These are phyloP conservation scores for Aspergillus bridgeri DNA, from an alignment of 495 filamentous ascomycete species.

Conservation along the genomic window DNA sequence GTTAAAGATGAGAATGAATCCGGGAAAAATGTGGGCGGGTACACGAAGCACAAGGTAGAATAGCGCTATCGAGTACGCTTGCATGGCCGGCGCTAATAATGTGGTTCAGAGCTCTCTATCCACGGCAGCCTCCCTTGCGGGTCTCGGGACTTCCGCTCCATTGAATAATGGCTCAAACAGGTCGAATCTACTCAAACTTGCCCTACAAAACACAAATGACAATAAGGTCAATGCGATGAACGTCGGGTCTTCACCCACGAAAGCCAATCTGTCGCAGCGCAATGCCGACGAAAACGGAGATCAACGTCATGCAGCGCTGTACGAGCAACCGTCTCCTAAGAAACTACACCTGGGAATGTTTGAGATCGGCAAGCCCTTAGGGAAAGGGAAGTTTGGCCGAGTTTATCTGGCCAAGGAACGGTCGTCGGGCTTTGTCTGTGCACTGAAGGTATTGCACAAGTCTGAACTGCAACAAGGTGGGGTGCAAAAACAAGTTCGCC, in stretches of 20 bases:
- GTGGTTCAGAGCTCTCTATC: conserved; percentile 40
- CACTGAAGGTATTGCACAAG: conserved; percentile 95
- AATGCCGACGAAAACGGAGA: conserved; percentile 54
- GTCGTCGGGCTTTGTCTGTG: conserved; percentile 87
- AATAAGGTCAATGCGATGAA: conserved; percentile 49
- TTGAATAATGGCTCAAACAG: conserved; percentile 58
- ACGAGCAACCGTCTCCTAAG: conserved; percentile 63
- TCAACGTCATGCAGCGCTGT: conserved; percentile 54
- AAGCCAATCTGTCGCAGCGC: conserved; percentile 40
- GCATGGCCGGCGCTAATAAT: conserved; percentile 26
- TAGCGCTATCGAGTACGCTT: background rate
- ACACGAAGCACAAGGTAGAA: conserved; percentile 71
- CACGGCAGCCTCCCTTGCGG: conserved; percentile 49
- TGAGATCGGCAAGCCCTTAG: conserved; percentile 92
- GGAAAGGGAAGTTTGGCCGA: conserved; percentile 96
- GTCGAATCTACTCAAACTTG: conserved; percentile 74
- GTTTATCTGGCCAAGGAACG: conserved; percentile 95
- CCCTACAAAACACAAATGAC: conserved; percentile 68
- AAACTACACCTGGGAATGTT: conserved; percentile 97
- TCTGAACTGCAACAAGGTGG: conserved; percentile 86
- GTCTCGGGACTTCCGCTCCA: conserved; percentile 49
- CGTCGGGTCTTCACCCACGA: conserved; percentile 28
- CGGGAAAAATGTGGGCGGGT: conserved; percentile 42
- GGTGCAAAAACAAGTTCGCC: conserved; percentile 94
- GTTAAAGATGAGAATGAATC: conserved; percentile 78